Evolutionary conservation across 768 basidiomycete genomes (phyloP).

Genomic region (Leccinum subgranulosum): DNA sequence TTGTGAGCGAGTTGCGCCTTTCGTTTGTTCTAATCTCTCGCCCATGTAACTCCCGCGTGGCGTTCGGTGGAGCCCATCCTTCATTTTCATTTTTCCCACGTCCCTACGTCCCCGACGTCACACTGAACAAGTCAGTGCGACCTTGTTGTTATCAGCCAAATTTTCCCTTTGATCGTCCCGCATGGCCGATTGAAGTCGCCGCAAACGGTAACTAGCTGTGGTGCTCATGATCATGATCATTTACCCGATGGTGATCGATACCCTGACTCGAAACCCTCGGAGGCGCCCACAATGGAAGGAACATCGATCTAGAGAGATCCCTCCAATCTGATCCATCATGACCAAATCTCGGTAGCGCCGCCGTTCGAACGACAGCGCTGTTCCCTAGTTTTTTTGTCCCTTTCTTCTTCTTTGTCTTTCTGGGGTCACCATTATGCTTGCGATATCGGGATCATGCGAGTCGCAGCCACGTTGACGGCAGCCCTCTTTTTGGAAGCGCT

Average conservation of each 20-base stretch:
- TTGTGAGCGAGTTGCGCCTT: neutral
- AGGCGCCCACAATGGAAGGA: neutral
- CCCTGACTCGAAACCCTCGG: neutral
- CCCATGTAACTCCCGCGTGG: neutral
- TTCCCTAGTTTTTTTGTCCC: neutral
- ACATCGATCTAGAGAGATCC: neutral
- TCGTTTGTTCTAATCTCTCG: neutral
- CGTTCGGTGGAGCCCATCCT: neutral
- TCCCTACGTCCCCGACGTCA: neutral
- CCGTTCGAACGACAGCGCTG: neutral
- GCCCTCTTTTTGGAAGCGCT: neutral
- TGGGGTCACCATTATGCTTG: neutral
- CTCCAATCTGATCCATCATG: neutral
- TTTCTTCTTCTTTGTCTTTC: neutral
- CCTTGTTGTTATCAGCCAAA: neutral
- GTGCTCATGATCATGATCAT: neutral
- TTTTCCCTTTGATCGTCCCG: neutral
- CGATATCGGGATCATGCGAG: neutral
- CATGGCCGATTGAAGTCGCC: neutral
- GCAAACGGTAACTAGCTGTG: neutral
- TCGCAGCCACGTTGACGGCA: neutral
- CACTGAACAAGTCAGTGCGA: neutral
- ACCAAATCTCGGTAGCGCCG: neutral
- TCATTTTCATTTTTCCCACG: neutral
- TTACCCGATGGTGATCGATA: neutral